Evolutionary conservation across 768 basidiomycete genomes (phyloP), one percentile per base, ranked within the genome.

Genomic region (Mycena sanguinolenta): DNA sequence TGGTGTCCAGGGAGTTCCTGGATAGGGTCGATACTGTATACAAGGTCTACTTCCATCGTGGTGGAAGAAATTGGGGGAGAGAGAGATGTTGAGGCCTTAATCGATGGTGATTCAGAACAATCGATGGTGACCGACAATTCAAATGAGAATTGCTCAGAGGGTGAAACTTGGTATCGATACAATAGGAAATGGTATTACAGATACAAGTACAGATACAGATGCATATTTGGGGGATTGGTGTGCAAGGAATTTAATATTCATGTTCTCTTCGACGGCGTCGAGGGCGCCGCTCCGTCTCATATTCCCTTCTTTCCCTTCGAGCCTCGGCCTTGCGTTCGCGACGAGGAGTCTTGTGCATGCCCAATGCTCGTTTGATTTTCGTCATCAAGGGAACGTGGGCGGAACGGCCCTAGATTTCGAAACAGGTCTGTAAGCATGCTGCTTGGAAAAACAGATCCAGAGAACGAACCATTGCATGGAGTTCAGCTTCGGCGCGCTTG

Each of bases 1-100:
- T 90, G 86, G 79, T 98, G 96, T 10, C 92, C 94, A 86, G 77
- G 69, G 16, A 85, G 78, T 58, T 82, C 78, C 65, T 82, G 80
- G 50, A 84, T 58, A 23, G 73, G 67, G 23, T 73, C 67, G 61
- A 84, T 74, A 58, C 75, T 75, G 74, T 79, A 78, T 8, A 79
- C 72, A 10, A 77, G 76, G 67, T 79, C 73, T 59, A 77, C 21
- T 13, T 68, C 53, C 67, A 62, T 68, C 10, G 49, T 25, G 16
- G n/a, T 34, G 32, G 2, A 10, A 4, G 42, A 17, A 39, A 36
- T 23, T 28, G n/a, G 36, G 19, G 9, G 25, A 25, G 32, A 32
- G 4, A 14, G 42, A 34, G 44, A 46, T 30, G 49, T 25, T 27
- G 25, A 10, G 21, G 25, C 27, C 21, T 25, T 36, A 38, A 36